Evolutionary conservation across 2,329 filamentous ascomycete genomes (phyloP).

Genomic region (Akanthomyces lecanii): DNA sequence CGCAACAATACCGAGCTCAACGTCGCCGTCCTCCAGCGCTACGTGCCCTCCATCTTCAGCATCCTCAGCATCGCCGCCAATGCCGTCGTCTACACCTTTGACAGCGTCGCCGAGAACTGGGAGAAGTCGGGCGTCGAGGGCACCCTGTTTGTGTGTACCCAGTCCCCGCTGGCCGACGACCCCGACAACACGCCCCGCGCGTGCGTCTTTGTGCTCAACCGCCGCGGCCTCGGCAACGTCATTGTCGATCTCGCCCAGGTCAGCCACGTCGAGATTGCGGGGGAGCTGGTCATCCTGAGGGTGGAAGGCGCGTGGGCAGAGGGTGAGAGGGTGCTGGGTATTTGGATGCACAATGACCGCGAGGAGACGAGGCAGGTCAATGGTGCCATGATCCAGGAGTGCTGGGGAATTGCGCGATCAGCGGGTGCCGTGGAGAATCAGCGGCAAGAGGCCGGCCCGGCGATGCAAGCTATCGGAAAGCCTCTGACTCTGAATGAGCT

Average conservation of each 20-base stretch:
- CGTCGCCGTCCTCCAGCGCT: slow-evolving; percentile 74
- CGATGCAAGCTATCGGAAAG: slow-evolving; percentile 42
- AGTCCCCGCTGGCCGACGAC: slow-evolving; percentile 40
- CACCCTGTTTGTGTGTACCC: slow-evolving; percentile 79
- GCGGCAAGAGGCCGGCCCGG: slow-evolving; percentile 35
- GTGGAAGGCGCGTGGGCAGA: slow-evolving; percentile 33
- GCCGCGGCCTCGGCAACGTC: slow-evolving; percentile 67
- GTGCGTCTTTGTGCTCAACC: slow-evolving; percentile 70
- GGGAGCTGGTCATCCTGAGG: slow-evolving; percentile 50
- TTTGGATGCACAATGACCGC: slow-evolving; percentile 53
- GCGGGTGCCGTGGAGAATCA: slow-evolving; percentile 25
- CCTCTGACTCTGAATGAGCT: slow-evolving; percentile 43
- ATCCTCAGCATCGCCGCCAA: slow-evolving; percentile 82
- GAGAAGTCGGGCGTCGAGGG: slow-evolving; percentile 84
- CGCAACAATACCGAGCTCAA: slow-evolving; percentile 85
- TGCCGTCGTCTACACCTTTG: slow-evolving; percentile 80
- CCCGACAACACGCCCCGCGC: slow-evolving; percentile 35
- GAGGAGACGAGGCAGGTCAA: slow-evolving; percentile 41
- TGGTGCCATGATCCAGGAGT: slow-evolving; percentile 38
- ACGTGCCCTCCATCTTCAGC: slow-evolving; percentile 67
- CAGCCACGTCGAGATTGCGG: slow-evolving; percentile 59
- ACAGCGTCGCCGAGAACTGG: slow-evolving; percentile 62
- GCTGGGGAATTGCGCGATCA: slow-evolving; percentile 37
- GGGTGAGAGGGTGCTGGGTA: slow-evolving; percentile 42
- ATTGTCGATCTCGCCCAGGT: slow-evolving; percentile 59